Evolutionary conservation across 257 asterid genomes (phyloP).

Genomic region (Primulina tabacum): DNA sequence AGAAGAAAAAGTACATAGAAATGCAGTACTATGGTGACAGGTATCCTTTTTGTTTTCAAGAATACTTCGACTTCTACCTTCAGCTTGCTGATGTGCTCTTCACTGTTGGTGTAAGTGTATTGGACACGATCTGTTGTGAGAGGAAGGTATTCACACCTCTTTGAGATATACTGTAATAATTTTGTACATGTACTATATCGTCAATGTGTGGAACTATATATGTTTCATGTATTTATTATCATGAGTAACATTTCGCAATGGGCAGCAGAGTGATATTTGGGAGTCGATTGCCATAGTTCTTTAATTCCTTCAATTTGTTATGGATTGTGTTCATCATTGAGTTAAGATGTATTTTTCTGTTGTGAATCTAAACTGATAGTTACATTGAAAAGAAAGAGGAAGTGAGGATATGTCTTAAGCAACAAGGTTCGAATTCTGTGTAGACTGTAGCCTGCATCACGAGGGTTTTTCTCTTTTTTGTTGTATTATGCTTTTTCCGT

Average conservation of each 20-base stretch:
- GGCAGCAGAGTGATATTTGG: conserved; percentile 22
- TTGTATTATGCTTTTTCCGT: background rate
- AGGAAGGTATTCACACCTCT: conserved; percentile 32
- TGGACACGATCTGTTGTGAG: conserved; percentile 29
- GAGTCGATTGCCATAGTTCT: conserved; percentile 5
- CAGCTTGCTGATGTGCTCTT: conserved; percentile 32
- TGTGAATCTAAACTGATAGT: background rate
- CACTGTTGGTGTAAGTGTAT: conserved; percentile 38
- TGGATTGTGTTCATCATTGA: background rate
- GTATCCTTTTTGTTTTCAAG: conserved; percentile 41
- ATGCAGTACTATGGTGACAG: conserved; percentile 35
- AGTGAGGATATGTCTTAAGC: background rate
- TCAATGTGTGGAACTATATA: conserved; percentile 30
- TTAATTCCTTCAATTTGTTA: background rate
- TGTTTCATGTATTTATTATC: conserved; percentile 31
- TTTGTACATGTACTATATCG: conserved; percentile 44
- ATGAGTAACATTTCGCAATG: conserved; percentile 28
- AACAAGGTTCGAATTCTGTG: background rate
- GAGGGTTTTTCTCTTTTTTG: background rate
- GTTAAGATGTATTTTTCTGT: background rate
- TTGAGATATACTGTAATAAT: conserved; percentile 41
- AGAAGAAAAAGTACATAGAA: conserved; percentile 77
- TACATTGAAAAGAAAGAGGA: background rate
- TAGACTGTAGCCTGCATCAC: background rate
- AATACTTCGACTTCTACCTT: conserved; percentile 31